Evolutionary conservation across 2,329 filamentous ascomycete species (phyloP).

Genomic region (Neonectria hederae): DNA sequence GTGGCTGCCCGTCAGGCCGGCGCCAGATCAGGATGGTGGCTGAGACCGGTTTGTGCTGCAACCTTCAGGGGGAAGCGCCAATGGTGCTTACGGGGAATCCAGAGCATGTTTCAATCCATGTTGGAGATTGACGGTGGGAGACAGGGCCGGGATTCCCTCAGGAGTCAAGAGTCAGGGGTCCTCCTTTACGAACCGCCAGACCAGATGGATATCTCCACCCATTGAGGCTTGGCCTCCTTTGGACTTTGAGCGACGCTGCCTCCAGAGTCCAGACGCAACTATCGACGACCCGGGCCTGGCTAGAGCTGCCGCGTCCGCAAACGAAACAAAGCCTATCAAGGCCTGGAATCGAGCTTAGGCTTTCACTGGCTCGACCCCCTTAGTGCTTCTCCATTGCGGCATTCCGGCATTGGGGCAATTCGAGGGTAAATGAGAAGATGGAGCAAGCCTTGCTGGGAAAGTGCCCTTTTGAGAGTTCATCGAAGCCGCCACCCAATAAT

Average conservation of each 20-base stretch:
- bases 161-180: not conserved
- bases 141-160: not conserved
- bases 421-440: not conserved
- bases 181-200: not conserved
- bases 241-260: slow-evolving; percentile 10
- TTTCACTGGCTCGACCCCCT: slow-evolving; percentile 1
- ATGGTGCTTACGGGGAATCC: not conserved
- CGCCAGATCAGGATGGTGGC: not conserved
- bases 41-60: slow-evolving; percentile 7
- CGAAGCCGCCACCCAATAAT: not conserved
- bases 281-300: slow-evolving; percentile 25
- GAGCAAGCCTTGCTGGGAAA: not conserved
- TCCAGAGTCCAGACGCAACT: slow-evolving; percentile 16
- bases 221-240: slow-evolving; percentile 3
- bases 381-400: not conserved
- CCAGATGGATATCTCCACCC: slow-evolving; percentile 3
- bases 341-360: slow-evolving; percentile 25
- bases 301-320: slow-evolving; percentile 24
- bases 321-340: slow-evolving; percentile 35
- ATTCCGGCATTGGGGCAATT: slow-evolving; percentile 6
- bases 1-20: not conserved
- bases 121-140: slow-evolving; percentile 15
- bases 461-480: not conserved
- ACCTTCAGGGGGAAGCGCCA: slow-evolving; percentile 11
- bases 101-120: slow-evolving; percentile 8